Evolutionary conservation across 2,329 filamentous ascomycete species (phyloP).

Genomic region (Chalaropsis ovoidea): DNA sequence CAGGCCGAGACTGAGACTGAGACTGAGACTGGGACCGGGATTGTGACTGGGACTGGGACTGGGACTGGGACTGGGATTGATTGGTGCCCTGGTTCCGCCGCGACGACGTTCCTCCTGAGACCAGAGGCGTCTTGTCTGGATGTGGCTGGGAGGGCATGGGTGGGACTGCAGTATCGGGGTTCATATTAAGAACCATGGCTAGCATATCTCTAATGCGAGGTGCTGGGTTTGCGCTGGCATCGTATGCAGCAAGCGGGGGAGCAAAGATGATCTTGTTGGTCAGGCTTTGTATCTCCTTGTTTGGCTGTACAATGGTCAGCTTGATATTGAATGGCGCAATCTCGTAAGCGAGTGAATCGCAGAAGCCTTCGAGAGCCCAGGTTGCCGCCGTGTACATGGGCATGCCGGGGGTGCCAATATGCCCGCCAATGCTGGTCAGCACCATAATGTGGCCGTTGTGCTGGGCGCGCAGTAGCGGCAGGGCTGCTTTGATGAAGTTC

Average conservation of each 20-base stretch:
- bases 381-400: slow-evolving; percentile 84
- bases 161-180: slow-evolving; percentile 53
- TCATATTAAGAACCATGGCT: slow-evolving; percentile 63
- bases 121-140: slow-evolving; percentile 12
- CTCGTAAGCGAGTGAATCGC: slow-evolving; percentile 90
- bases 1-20: background rate
- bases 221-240: slow-evolving; percentile 55
- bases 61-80: background rate
- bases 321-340: slow-evolving; percentile 95
- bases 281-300: slow-evolving; percentile 79
- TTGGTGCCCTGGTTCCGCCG: background rate
- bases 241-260: slow-evolving; percentile 58
- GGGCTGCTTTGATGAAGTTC: slow-evolving; percentile 82
- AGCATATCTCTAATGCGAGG: slow-evolving; percentile 78
- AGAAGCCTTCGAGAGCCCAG: slow-evolving; percentile 93
- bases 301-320: slow-evolving; percentile 89
- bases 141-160: slow-evolving; percentile 27
- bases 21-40: no score
- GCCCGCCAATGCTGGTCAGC: slow-evolving; percentile 79
- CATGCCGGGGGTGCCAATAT: slow-evolving; percentile 85
- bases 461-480: slow-evolving; percentile 69
- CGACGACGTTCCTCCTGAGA: background rate
- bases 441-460: slow-evolving; percentile 83
- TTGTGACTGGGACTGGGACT: background rate
- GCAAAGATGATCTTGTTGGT: slow-evolving; percentile 80